A percentile compares a stretch with the other conserved stretches of the same genome.
Evolutionary conservation across 225 moss, liverwort and hornwort genomes (phyloP).

Genomic region (Rhytidiadelphus loreus): DNA sequence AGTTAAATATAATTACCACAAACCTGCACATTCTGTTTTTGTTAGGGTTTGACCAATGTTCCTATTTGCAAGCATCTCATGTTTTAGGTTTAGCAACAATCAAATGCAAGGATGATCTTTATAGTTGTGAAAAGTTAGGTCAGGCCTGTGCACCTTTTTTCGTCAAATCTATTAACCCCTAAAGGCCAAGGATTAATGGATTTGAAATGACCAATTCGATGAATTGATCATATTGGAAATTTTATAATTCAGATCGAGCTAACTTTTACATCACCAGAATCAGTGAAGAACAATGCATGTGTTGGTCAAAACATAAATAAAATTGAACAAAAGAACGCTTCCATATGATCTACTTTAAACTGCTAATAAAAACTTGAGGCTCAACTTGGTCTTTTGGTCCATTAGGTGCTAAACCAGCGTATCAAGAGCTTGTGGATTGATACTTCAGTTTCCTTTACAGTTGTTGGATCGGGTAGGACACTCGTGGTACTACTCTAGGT

Average conservation of each 20-base stretch:
- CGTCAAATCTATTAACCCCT: not conserved
- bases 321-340: not conserved
- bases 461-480: not conserved
- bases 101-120: not conserved
- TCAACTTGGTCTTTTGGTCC: not conserved
- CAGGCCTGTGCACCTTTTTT: not conserved
- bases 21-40: not conserved
- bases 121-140: not conserved
- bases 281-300: not conserved
- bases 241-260: too few relatives aligned
- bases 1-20: not conserved
- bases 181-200: not conserved
- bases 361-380: not conserved
- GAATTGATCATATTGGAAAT: not conserved
- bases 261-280: not conserved
- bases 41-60: not conserved
- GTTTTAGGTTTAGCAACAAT: not conserved
- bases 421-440: not conserved
- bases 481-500: not conserved
- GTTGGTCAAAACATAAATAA: not conserved
- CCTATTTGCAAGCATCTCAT: not conserved
- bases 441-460: not conserved
- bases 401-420: not conserved
- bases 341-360: not conserved
- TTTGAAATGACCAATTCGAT: not conserved